Percentiles rank a stretch among this genome's conserved stretches.
Evolutionary conservation across 306 rosid genomes (phyloP).

Genomic region (Carpinus fangiana): DNA sequence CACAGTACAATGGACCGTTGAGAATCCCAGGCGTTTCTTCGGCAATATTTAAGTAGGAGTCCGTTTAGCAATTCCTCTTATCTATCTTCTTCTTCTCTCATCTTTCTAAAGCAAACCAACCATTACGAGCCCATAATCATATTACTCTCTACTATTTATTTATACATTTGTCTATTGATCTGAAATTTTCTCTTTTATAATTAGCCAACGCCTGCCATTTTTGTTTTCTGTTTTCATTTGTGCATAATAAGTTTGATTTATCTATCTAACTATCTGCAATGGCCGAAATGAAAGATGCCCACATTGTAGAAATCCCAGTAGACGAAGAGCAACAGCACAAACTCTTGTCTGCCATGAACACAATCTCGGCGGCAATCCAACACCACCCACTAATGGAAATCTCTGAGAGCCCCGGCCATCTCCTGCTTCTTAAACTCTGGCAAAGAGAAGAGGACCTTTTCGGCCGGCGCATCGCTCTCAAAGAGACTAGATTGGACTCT

Average conservation of each 20-base stretch:
- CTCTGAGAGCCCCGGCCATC: slow-evolving; percentile 75
- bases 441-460: slow-evolving; percentile 77
- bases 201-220: neutral
- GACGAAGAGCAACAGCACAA: slow-evolving; percentile 61
- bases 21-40: neutral
- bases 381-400: slow-evolving; percentile 84
- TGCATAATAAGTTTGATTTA: neutral
- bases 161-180: neutral
- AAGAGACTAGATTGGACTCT: slow-evolving; percentile 59
- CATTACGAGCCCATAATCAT: neutral
- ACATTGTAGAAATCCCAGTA: slow-evolving; percentile 74
- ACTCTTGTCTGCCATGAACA: slow-evolving; percentile 23
- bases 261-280: slow-evolving; percentile 25
- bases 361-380: slow-evolving; percentile 58
- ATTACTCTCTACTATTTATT: neutral
- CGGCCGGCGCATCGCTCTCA: slow-evolving; percentile 46
- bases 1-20: neutral
- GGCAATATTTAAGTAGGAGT: neutral
- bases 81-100: neutral
- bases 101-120: neutral
- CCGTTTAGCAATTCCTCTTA: neutral
- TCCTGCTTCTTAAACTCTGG: slow-evolving; percentile 83
- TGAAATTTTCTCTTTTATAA: neutral
- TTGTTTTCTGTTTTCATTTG: neutral
- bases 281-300: slow-evolving; percentile 61